Percentiles rank a stretch among this genome's conserved stretches.
Conservation (phyloP, 306 rosid genomes). For the Urtica urens region DNA sequence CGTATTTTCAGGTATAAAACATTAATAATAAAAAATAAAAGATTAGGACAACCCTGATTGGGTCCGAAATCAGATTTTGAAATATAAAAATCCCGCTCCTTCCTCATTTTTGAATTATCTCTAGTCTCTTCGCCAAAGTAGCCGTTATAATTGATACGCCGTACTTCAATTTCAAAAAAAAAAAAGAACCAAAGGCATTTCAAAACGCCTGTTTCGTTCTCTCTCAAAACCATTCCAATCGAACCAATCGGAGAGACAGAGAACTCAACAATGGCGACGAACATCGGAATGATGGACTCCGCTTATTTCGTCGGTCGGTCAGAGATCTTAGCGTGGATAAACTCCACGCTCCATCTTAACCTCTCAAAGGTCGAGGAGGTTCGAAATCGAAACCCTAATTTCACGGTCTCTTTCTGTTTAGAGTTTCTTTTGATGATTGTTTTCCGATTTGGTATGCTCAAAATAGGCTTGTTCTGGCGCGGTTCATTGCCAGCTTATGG, state of each 20-base stretch:
- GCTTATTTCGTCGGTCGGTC: conserved; percentile 97
- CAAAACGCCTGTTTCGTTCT: background rate
- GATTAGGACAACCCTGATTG: no score
- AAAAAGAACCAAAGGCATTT: background rate
- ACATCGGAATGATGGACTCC: conserved; percentile 84
- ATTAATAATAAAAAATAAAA: no score
- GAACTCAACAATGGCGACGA: conserved; percentile 60
- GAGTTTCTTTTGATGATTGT: background rate
- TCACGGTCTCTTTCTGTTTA: no score
- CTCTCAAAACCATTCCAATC: background rate
- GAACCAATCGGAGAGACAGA: background rate
- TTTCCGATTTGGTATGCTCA: background rate
- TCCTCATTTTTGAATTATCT: conserved; percentile 21
- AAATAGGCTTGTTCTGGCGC: conserved; percentile 84
- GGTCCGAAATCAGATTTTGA: conserved; percentile 16
- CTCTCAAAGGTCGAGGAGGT: conserved; percentile 87
- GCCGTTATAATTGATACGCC: conserved; percentile 13
- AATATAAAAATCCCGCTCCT: conserved; percentile 50
- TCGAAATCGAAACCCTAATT: conserved; percentile 2
- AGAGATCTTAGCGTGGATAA: conserved; percentile 88
- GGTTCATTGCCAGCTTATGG: conserved; percentile 89
- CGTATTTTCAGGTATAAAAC: no score
- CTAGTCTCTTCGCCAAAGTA: conserved; percentile 4
- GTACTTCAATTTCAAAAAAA: conserved; percentile 1
- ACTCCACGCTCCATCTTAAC: conserved; percentile 78